Percentiles rank a stretch among this genome's conserved stretches.
These are phyloP conservation scores for Ceratopteris richardii DNA, from an alignment of 75 land plant species.

Conservation along the genomic window DNA sequence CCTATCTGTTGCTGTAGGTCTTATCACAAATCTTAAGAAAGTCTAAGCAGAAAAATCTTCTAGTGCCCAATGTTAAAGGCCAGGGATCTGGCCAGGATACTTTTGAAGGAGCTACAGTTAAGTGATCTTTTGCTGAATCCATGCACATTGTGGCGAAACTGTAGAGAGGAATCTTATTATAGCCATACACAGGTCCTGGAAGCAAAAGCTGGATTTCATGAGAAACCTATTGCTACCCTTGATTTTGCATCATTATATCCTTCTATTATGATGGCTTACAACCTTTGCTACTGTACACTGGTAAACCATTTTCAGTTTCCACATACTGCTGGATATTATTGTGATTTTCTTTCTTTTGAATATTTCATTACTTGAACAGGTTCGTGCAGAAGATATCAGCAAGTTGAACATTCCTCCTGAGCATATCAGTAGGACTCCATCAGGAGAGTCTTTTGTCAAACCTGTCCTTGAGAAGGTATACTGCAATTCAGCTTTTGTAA, in stretches of 20 bases:
- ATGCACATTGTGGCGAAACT: neutral
- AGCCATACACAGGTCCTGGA: slow-evolving; percentile 60
- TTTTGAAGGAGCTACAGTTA: slow-evolving; percentile 98
- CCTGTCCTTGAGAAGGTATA: slow-evolving; percentile 75
- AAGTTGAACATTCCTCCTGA: slow-evolving; percentile 76
- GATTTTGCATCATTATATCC: slow-evolving; percentile 99
- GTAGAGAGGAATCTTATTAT: neutral
- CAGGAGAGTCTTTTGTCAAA: slow-evolving; percentile 91
- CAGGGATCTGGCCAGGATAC: slow-evolving; percentile 77
- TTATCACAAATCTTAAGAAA: slow-evolving; percentile 96
- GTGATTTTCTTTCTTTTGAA: neutral
- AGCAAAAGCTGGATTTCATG: slow-evolving; percentile 81
- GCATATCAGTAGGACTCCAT: slow-evolving; percentile 74
- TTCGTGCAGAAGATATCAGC: slow-evolving; percentile 64
- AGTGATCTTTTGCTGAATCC: slow-evolving; percentile 9
- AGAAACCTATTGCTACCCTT: slow-evolving; percentile 95
- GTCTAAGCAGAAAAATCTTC: slow-evolving; percentile 71
- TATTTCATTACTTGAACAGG: slow-evolving; percentile 21
- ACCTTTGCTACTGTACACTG: slow-evolving; percentile 94
- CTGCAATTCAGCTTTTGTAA: neutral
- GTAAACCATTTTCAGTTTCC: slow-evolving; percentile 19
- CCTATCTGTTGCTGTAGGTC: slow-evolving; percentile 44
- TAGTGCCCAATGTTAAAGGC: slow-evolving; percentile 82
- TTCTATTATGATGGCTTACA: slow-evolving; percentile 99
- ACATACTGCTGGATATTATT: neutral